phyloP scores from a whole-genome alignment of 2,329 filamentous ascomycete genomes.

The Talaromyces verruculosus region DNA sequence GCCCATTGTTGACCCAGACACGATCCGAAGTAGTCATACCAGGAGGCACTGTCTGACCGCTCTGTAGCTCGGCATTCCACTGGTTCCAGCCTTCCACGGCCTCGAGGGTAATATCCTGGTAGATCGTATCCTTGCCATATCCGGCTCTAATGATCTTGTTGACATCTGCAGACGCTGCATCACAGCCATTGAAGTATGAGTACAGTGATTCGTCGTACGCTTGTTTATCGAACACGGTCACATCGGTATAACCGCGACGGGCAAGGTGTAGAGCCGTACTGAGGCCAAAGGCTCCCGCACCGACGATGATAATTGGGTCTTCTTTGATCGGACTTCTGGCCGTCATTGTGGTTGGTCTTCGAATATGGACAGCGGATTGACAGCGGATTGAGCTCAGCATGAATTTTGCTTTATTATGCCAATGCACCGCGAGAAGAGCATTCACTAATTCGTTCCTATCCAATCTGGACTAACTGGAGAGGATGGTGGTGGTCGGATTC shows the following conservation, averaged over 20 bases:
- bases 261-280: slow-evolving; percentile 46
- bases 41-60: slow-evolving; percentile 33
- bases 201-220: slow-evolving; percentile 44
- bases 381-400: background rate
- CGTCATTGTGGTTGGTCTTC: background rate
- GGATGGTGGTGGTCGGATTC: slow-evolving; percentile 1
- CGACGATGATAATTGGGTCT: slow-evolving; percentile 30
- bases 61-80: slow-evolving; percentile 43
- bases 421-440: background rate
- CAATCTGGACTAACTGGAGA: background rate
- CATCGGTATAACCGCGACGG: slow-evolving; percentile 47
- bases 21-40: slow-evolving; percentile 40
- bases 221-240: slow-evolving; percentile 54
- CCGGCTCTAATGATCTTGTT: slow-evolving; percentile 49
- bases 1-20: slow-evolving; percentile 44
- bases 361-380: background rate
- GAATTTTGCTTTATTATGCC: background rate
- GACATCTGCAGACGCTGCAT: slow-evolving; percentile 48
- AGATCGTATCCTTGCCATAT: slow-evolving; percentile 48
- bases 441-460: background rate
- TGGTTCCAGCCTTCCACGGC: slow-evolving; percentile 45
- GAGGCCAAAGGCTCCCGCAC: slow-evolving; percentile 32
- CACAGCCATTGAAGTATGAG: slow-evolving; percentile 44
- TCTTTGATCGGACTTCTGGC: slow-evolving; percentile 1
- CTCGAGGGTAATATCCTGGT: slow-evolving; percentile 49